Evolutionary conservation across 441 rosid species (phyloP).

Genomic region (Geranium incanum): DNA sequence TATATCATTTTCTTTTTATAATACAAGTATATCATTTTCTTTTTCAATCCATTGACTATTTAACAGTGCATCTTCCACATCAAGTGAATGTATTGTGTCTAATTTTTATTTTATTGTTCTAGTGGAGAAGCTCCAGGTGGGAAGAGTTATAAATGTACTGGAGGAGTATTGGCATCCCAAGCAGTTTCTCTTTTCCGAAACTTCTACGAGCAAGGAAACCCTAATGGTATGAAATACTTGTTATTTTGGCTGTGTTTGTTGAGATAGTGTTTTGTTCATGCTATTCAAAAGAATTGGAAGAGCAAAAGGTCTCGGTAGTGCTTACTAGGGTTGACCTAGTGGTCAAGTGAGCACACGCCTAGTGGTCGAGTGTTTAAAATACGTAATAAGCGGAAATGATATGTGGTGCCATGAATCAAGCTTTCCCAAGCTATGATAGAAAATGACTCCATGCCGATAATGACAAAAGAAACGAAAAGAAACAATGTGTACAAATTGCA

Average conservation of each 20-base stretch:
- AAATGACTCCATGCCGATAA: neutral
- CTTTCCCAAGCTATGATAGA: neutral
- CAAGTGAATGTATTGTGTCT: neutral
- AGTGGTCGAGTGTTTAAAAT: too few relatives aligned
- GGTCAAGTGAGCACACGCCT: too few relatives aligned
- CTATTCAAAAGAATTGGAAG: neutral
- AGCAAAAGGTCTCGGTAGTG: neutral
- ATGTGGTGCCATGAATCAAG: too few relatives aligned
- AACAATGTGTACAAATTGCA: neutral
- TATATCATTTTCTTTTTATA: neutral
- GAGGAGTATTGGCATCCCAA: conserved; percentile 70
- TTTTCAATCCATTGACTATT: neutral
- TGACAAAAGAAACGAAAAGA: neutral
- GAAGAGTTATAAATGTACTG: conserved; percentile 52
- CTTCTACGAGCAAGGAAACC: conserved; percentile 80
- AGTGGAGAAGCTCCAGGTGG: conserved; percentile 31
- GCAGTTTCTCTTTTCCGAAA: conserved; percentile 54
- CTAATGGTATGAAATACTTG: conserved; percentile 44
- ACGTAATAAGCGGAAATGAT: too few relatives aligned
- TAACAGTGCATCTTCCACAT: neutral
- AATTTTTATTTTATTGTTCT: conserved; percentile 13
- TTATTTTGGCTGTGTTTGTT: neutral
- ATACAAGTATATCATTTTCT: neutral
- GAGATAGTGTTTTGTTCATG: neutral
- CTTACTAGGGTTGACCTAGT: too few relatives aligned